Conservation (phyloP, 345 rosid genomes). For the Salix koriyanagi region DNA sequence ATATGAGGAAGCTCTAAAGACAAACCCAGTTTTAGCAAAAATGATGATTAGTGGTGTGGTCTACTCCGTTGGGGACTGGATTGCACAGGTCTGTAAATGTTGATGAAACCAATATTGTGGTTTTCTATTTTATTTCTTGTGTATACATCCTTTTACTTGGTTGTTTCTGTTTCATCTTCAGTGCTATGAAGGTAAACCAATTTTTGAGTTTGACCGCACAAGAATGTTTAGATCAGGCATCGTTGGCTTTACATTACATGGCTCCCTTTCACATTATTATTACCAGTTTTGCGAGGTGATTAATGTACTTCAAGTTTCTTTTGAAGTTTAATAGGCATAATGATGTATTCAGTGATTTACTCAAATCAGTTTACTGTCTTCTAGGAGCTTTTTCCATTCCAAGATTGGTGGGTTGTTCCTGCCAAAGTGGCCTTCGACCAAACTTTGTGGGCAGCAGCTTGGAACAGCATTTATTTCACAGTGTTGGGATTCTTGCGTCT, state of each 20-base stretch:
- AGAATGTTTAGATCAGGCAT: conserved; percentile 88
- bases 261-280: conserved; percentile 86
- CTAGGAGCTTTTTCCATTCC: conserved; percentile 75
- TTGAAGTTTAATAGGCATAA: not conserved
- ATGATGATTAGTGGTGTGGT: conserved; percentile 94
- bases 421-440: conserved; percentile 84
- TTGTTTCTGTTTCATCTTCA: conserved; percentile 16
- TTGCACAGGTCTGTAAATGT: conserved; percentile 69
- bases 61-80: conserved; percentile 92
- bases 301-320: not conserved
- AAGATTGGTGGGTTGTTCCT: conserved; percentile 98
- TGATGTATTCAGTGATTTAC: not conserved
- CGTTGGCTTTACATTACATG: conserved; percentile 90
- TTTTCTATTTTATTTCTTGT: not conserved
- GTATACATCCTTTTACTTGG: not conserved
- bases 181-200: conserved; percentile 89
- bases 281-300: conserved; percentile 87
- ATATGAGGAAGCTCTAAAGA: conserved; percentile 83
- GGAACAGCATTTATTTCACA: conserved; percentile 83
- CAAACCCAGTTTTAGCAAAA: conserved; percentile 83
- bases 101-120: not conserved
- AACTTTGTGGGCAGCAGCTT: conserved; percentile 85
- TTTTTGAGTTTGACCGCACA: conserved; percentile 80
- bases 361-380: not conserved
- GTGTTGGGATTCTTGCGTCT: conserved; percentile 72